Evolutionary conservation across 345 rosid genomes (phyloP).

Genomic region (Aquilaria sinensis): DNA sequence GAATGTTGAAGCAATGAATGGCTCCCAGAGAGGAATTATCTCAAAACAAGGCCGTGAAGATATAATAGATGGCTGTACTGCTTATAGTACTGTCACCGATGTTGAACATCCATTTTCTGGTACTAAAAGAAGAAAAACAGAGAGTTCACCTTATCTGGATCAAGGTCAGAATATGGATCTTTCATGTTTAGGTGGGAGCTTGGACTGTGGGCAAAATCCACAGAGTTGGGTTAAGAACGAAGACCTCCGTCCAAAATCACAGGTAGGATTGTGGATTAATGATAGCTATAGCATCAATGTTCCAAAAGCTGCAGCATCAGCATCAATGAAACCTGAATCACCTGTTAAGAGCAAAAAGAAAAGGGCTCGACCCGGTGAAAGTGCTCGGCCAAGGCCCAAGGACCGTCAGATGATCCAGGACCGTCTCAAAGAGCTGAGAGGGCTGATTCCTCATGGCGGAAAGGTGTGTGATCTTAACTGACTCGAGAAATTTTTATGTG

Average conservation of each 20-base stretch:
- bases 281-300: constrained; percentile 64
- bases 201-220: constrained; percentile 15
- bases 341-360: constrained; percentile 45
- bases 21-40: constrained; percentile 55
- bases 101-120: constrained; percentile 31
- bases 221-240: constrained; percentile 21
- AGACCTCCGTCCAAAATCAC: constrained; percentile 35
- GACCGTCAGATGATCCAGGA: constrained; percentile 97
- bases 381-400: constrained; percentile 84
- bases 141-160: constrained; percentile 28
- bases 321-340: constrained; percentile 46
- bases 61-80: constrained; percentile 38
- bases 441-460: constrained; percentile 72
- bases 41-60: constrained; percentile 72
- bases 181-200: constrained; percentile 32
- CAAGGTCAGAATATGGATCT: constrained; percentile 18
- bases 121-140: constrained; percentile 45
- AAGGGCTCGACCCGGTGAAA: constrained; percentile 82
- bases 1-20: constrained; percentile 23
- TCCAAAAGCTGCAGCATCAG: constrained; percentile 22
- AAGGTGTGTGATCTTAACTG: constrained; percentile 46
- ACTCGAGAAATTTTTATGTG: too few species aligned
- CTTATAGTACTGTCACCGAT: constrained; percentile 22
- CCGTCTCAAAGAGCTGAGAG: constrained; percentile 80
- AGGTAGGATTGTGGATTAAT: constrained; percentile 63